Percentiles rank a stretch among this genome's conserved stretches.
phyloP scores from a whole-genome alignment of 2,329 filamentous ascomycete species.

The Colletotrichum paranaense region DNA sequence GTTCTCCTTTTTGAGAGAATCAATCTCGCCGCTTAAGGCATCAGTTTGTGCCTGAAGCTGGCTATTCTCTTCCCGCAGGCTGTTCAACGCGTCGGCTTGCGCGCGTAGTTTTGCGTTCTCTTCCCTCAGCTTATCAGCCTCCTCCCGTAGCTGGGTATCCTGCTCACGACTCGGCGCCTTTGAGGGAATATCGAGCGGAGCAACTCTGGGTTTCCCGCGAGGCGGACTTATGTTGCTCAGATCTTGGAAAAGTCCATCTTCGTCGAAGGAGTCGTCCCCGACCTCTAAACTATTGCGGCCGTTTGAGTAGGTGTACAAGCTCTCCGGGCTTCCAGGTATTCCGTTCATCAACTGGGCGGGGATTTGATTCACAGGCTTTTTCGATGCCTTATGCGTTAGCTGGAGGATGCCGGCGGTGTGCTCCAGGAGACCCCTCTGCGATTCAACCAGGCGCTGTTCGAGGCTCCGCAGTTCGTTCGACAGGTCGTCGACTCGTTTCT shows the following conservation, averaged over 20 bases:
- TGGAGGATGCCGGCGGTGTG: constrained; percentile 95
- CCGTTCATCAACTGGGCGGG: constrained; percentile 57
- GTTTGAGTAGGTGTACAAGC: constrained; percentile 76
- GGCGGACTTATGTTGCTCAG: constrained; percentile 48
- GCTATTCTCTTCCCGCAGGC: constrained; percentile 44
- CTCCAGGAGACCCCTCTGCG: constrained; percentile 81
- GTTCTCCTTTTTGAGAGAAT: constrained; percentile 48
- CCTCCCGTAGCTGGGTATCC: constrained; percentile 60
- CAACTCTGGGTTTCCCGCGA: constrained; percentile 48
- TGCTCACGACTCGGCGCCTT: constrained; percentile 68
- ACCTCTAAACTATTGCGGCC: constrained; percentile 68
- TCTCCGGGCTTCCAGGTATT: constrained; percentile 81
- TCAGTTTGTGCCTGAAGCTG: constrained; percentile 47
- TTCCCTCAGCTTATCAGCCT: constrained; percentile 58
- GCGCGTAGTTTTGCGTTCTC: constrained; percentile 54
- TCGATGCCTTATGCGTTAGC: constrained; percentile 85
- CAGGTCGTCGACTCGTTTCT: constrained; percentile 87
- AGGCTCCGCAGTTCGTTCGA: constrained; percentile 82
- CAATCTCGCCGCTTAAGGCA: constrained; percentile 48
- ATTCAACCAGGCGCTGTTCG: constrained; percentile 80
- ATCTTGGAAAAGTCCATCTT: constrained; percentile 79
- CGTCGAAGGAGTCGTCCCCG: constrained; percentile 76
- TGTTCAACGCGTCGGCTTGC: constrained; percentile 46
- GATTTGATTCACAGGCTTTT: constrained; percentile 55
- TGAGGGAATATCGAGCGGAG: constrained; percentile 66